Evolutionary conservation across 352 stramenopile genomes (phyloP), one percentile per base, ranked within the genome.

Genomic region (Plasmopara muralis): DNA sequence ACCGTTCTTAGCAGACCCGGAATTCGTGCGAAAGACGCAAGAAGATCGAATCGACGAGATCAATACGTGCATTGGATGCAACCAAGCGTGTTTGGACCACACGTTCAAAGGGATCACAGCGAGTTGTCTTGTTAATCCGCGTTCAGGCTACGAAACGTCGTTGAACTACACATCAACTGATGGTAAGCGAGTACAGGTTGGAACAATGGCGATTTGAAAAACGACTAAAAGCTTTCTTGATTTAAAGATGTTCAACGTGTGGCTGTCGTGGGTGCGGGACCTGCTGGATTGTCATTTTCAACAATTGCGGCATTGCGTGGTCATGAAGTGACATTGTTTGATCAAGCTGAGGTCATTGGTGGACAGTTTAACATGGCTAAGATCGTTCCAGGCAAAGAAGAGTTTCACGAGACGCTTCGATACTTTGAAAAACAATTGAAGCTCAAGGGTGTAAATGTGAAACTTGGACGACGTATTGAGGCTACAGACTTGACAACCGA

Each of bases 281-380:
- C 94, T 25, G 96, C 94, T 33, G 96, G 96, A 20, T 85, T 98
- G 51, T 87, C 93, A 7, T 98, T 90, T 68, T 79, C 93, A 10
- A 92, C 77, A 1, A 74, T 78, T 34, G 89, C 91, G 16, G 91
- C 90, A 8, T 72, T 82, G 42, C 86, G 93, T 33, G 96, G 95
- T 7, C 93, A 98, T 58, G 64, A 90, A 5, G 92, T 98, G 7
- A 97, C 89, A 13, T 70, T 99, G 2, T 98, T 97, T 53, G 96
- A 99, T 55, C 72, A 92, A 53, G 67, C 70, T 2, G 58, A 77
- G 10, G 66, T 78, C 41, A 92, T 98, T 52, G 92, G 92, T 43
- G 92, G 91, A 14, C 94, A 98, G 71, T 98, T 98, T 60, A 97
- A 98, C 63, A 96, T 98, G 83, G 95, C 95, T 37, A 98, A 98